Percentiles rank a stretch among this genome's conserved stretches.
phyloP scores from a whole-genome alignment of 257 asterid genomes.

The Solanum paucissectum region DNA sequence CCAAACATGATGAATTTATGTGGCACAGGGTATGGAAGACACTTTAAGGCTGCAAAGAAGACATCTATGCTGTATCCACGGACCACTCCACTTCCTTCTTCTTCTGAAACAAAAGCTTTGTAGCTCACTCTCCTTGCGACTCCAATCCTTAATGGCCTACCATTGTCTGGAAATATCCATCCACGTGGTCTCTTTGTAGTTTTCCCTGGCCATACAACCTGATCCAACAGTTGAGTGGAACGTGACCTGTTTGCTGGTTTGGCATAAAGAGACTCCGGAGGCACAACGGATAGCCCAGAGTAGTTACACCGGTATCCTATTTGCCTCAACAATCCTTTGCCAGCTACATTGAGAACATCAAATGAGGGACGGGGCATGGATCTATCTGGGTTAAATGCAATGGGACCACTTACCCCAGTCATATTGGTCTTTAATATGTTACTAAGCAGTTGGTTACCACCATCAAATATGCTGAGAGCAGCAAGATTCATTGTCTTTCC shows the following conservation, averaged over 20 bases:
- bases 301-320: conserved; percentile 82
- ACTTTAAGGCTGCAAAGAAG: conserved; percentile 52
- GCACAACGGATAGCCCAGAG: conserved; percentile 60
- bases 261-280: conserved; percentile 50
- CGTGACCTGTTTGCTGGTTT: conserved; percentile 42
- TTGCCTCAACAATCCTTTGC: conserved; percentile 26
- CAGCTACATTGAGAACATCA: conserved; percentile 60
- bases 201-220: conserved; percentile 66
- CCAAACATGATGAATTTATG: conserved; percentile 54
- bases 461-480: conserved; percentile 53
- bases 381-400: conserved; percentile 39
- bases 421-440: conserved; percentile 39
- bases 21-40: conserved; percentile 71
- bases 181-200: conserved; percentile 55
- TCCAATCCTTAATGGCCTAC: conserved; percentile 58
- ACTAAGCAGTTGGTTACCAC: conserved; percentile 38
- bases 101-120: conserved; percentile 43
- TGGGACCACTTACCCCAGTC: conserved; percentile 60
- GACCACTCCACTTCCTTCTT: conserved; percentile 17
- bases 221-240: conserved; percentile 35
- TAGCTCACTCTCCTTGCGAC: conserved; percentile 58
- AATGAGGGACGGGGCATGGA: conserved; percentile 44
- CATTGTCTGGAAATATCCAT: conserved; percentile 68
- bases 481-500: conserved; percentile 42
- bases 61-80: conserved; percentile 68